Conservation (phyloP, 148 eudicot genomes). For the Mesembryanthemum crystallinum region DNA sequence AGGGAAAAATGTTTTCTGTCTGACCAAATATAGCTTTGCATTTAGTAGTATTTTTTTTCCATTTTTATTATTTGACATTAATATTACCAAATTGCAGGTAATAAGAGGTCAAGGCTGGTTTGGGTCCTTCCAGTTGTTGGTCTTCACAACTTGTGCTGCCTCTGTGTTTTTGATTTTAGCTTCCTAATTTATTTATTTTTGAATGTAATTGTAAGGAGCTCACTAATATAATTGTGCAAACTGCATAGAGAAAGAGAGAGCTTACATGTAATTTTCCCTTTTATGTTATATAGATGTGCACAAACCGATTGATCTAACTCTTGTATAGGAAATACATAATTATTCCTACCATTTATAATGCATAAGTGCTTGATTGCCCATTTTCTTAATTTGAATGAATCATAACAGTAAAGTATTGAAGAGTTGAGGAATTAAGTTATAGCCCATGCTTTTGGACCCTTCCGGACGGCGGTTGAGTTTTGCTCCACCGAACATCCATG, state of each 20-base stretch:
- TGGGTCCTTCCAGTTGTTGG: slow-evolving; percentile 23
- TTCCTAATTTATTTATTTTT: neutral
- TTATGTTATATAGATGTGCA: neutral
- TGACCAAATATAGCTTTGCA: neutral
- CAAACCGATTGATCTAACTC: neutral
- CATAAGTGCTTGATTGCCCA: neutral
- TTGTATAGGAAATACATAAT: neutral
- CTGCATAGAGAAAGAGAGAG: neutral
- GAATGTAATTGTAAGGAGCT: slow-evolving; percentile 1
- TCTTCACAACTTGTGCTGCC: slow-evolving; percentile 26
- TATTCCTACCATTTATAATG: neutral
- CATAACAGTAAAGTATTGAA: neutral
- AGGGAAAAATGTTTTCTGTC: no score
- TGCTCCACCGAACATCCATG: no score
- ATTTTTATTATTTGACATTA: neutral
- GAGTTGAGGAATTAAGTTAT: no score
- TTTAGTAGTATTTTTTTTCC: no score
- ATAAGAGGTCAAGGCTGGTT: slow-evolving; percentile 31
- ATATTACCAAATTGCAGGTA: slow-evolving; percentile 22
- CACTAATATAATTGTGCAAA: neutral
- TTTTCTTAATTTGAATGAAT: neutral
- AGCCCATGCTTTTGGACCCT: no score
- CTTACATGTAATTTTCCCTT: neutral
- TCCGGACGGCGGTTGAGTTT: no score
- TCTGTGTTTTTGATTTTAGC: slow-evolving; percentile 29